A percentile compares a stretch with the other conserved stretches of the same genome.
Conservation (phyloP, 768 basidiomycete species). For the Pulveroboletus sp. region DNA sequence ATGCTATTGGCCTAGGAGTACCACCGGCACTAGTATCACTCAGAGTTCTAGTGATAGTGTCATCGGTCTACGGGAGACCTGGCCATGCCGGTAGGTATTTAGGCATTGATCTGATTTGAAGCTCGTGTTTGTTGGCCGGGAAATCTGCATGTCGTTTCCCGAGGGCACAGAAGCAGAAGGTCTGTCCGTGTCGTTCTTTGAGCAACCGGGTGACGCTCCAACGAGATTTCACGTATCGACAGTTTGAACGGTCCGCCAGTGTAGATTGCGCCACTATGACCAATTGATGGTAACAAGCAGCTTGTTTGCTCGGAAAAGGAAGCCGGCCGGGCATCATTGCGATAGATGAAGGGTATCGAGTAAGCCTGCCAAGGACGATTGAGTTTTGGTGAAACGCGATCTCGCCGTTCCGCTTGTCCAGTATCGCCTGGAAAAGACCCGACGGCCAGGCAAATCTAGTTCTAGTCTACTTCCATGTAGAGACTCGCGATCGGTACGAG, state of each 20-base stretch:
- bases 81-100: no score
- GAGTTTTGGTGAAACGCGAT: slow-evolving; percentile 10
- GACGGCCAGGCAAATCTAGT: slow-evolving; percentile 1
- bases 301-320: slow-evolving; percentile 5
- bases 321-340: background rate
- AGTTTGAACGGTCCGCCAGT: no score
- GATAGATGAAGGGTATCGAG: background rate
- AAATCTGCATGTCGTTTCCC: no score
- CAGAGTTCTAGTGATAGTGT: background rate
- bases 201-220: no score
- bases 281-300: no score
- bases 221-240: no score
- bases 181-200: no score
- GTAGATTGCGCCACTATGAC: no score
- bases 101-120: no score
- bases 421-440: background rate
- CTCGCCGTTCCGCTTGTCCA: slow-evolving; percentile 2
- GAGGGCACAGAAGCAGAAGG: no score
- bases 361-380: background rate
- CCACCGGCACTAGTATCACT: background rate
- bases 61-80: background rate
- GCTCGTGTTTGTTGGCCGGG: no score
- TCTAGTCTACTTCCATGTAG: slow-evolving; percentile 3
- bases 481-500: slow-evolving; percentile 1
- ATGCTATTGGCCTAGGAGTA: slow-evolving; percentile 30